A percentile compares a stretch with the other conserved stretches of the same genome.
phyloP scores from a whole-genome alignment of 2,329 filamentous ascomycete genomes.

The Sarocladium strictum region DNA sequence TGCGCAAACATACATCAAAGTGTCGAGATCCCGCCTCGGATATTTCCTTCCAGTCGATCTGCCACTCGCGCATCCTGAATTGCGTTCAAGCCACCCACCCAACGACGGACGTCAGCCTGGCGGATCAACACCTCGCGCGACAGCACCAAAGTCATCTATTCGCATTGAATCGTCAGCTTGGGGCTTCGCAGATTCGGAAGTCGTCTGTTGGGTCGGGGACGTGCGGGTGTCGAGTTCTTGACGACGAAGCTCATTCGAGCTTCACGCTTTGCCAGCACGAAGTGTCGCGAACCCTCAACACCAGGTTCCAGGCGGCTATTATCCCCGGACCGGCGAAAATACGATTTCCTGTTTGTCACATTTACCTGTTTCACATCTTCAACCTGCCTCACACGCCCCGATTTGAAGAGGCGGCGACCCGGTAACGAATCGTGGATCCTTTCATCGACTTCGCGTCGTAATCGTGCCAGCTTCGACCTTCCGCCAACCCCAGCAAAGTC shows the following conservation, averaged over 20 bases:
- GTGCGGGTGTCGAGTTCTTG: neutral
- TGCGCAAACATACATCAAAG: conserved; percentile 5
- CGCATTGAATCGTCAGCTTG: neutral
- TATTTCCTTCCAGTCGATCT: neutral
- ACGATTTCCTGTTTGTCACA: too few species aligned
- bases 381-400: too few species aligned
- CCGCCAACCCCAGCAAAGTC: too few species aligned
- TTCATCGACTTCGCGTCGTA: too few species aligned
- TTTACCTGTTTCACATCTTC: too few species aligned
- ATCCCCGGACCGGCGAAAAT: too few species aligned
- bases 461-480: too few species aligned
- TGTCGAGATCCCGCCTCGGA: neutral
- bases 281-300: too few species aligned
- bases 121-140: neutral
- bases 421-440: too few species aligned
- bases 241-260: neutral
- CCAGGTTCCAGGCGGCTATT: too few species aligned
- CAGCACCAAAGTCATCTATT: neutral
- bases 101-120: neutral
- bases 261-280: too few species aligned
- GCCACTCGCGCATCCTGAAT: neutral
- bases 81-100: neutral
- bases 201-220: neutral
- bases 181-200: neutral
- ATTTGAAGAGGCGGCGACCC: too few species aligned